These are phyloP conservation scores for Gremmenia infestans DNA, from an alignment of 2,329 filamentous ascomycete genomes.

Conservation along the genomic window DNA sequence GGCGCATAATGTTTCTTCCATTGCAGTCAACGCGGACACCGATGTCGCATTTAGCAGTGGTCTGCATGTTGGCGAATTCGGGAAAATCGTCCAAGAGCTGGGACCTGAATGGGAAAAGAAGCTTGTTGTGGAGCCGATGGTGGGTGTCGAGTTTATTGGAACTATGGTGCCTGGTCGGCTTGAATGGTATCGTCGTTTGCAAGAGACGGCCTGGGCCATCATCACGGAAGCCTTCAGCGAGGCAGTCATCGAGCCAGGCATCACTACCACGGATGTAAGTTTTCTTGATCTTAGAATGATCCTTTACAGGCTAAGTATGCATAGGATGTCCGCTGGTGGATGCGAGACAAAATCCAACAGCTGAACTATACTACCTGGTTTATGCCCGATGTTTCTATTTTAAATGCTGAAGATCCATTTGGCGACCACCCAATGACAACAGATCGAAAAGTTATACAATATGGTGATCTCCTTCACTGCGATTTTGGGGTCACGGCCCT, in stretches of 20 bases:
- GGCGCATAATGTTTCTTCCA: slow-evolving; percentile 32
- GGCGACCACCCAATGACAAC: slow-evolving; percentile 9
- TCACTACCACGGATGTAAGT: slow-evolving; percentile 35
- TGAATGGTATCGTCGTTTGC: slow-evolving; percentile 40
- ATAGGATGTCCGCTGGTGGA: slow-evolving; percentile 47
- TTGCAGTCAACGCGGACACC: slow-evolving; percentile 41
- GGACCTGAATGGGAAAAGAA: slow-evolving; percentile 36
- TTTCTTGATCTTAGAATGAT: neutral
- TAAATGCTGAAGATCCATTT: slow-evolving; percentile 24
- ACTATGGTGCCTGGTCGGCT: slow-evolving; percentile 38
- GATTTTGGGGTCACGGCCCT: slow-evolving; percentile 45
- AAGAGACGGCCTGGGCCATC: slow-evolving; percentile 48
- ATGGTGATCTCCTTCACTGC: slow-evolving; percentile 44
- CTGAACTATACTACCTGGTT: slow-evolving; percentile 51
- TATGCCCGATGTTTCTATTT: slow-evolving; percentile 41
- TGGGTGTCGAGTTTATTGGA: slow-evolving; percentile 42
- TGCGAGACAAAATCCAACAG: slow-evolving; percentile 43
- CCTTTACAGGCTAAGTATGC: neutral
- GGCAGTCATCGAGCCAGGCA: slow-evolving; percentile 38
- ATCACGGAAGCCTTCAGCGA: slow-evolving; percentile 43
- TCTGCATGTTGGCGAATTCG: slow-evolving; percentile 44
- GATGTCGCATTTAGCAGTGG: slow-evolving; percentile 44
- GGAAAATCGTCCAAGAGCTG: slow-evolving; percentile 33
- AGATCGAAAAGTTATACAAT: slow-evolving; percentile 30
- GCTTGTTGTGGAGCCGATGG: slow-evolving; percentile 40